These are phyloP conservation scores for Stylonectria norvegica DNA, from an alignment of 2,329 filamentous ascomycete genomes.

Conservation along the genomic window DNA sequence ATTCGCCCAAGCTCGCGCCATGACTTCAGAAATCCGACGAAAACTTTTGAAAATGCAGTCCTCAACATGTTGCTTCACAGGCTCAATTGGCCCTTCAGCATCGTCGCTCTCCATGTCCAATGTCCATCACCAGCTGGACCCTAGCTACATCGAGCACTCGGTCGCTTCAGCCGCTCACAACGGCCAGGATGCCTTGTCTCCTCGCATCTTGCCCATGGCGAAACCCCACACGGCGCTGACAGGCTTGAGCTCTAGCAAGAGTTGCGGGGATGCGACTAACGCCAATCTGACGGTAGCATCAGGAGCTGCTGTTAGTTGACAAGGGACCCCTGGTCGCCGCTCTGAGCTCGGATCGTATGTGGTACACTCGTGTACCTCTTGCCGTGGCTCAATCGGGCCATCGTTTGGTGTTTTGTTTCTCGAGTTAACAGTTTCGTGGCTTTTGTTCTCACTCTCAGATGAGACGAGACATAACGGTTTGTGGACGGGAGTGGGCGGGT, in stretches of 20 bases:
- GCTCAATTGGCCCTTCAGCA: too few species aligned
- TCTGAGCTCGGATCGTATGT: constrained; percentile 19
- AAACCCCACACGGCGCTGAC: not conserved
- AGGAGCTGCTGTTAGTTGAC: too few species aligned
- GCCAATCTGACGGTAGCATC: constrained; percentile 25
- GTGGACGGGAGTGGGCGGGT: not conserved
- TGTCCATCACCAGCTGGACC: not conserved
- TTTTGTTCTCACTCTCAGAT: too few species aligned
- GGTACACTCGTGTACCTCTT: too few species aligned
- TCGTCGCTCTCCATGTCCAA: not conserved
- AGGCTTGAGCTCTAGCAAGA: constrained; percentile 5
- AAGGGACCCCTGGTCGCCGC: constrained; percentile 18
- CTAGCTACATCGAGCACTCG: constrained; percentile 1
- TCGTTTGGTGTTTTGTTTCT: not conserved
- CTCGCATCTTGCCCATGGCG: not conserved
- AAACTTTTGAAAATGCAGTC: too few species aligned
- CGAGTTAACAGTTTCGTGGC: not conserved
- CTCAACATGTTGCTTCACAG: too few species aligned
- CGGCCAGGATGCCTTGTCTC: not conserved
- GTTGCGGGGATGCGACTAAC: constrained; percentile 23
- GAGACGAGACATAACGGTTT: not conserved
- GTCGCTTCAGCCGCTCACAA: not conserved
- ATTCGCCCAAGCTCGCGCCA: too few species aligned
- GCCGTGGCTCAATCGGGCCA: constrained; percentile 11
- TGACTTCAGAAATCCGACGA: too few species aligned